Evolutionary conservation across 306 rosid species (phyloP).

Genomic region (Alnus rubra): DNA sequence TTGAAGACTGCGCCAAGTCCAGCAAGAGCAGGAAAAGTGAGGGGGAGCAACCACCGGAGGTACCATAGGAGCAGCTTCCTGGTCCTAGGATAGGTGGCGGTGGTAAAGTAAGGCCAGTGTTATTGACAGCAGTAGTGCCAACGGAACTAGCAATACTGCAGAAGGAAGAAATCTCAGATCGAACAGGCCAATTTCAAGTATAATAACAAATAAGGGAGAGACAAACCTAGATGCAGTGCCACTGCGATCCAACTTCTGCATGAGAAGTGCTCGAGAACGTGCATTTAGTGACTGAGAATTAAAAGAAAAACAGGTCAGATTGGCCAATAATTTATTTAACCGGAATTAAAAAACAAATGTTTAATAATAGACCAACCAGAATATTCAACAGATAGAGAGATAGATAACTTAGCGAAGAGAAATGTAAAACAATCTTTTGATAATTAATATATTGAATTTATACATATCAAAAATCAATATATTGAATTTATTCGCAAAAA

Average conservation of each 20-base stretch:
- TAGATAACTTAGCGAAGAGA: neutral
- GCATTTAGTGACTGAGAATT: slow-evolving; percentile 81
- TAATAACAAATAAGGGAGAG: slow-evolving; percentile 22
- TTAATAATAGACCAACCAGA: neutral
- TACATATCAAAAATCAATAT: too few species aligned
- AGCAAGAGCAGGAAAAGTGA: slow-evolving; percentile 48
- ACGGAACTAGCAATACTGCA: slow-evolving; percentile 65
- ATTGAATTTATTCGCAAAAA: too few species aligned
- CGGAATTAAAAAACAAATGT: slow-evolving; percentile 1
- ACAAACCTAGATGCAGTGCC: slow-evolving; percentile 70
- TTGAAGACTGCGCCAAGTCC: slow-evolving; percentile 65
- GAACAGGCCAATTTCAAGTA: slow-evolving; percentile 18
- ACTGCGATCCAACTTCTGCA: slow-evolving; percentile 96
- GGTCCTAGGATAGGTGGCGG: slow-evolving; percentile 41
- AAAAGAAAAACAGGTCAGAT: slow-evolving; percentile 19
- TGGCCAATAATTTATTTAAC: slow-evolving; percentile 3
- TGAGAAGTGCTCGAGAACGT: slow-evolving; percentile 81
- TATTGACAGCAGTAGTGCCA: slow-evolving; percentile 51
- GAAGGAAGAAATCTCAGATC: slow-evolving; percentile 32
- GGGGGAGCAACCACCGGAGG: slow-evolving; percentile 50
- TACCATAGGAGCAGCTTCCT: slow-evolving; percentile 38
- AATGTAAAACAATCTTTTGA: neutral
- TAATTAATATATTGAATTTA: too few species aligned
- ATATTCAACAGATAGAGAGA: neutral
- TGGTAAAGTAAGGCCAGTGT: slow-evolving; percentile 48